These are phyloP conservation scores for Saturnispora serradocipensis DNA, from an alignment of 805 yeast genomes.

Conservation along the genomic window DNA sequence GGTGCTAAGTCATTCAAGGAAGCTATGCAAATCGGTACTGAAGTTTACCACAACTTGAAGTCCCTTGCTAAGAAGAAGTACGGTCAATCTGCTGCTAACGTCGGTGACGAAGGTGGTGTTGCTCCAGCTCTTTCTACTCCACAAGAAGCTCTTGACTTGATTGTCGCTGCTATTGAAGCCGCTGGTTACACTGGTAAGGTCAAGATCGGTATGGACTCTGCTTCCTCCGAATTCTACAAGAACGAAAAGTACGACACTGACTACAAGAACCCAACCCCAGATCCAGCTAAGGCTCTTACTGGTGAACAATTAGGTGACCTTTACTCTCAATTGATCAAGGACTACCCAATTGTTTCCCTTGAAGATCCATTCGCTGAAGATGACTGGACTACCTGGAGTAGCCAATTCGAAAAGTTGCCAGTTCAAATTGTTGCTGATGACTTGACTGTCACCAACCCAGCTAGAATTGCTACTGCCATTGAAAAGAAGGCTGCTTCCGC, in stretches of 20 bases:
- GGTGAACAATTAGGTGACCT: slow-evolving; percentile 81
- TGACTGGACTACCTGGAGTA: slow-evolving; percentile 98
- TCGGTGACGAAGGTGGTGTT: slow-evolving; percentile 99
- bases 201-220: slow-evolving; percentile 90
- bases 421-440: slow-evolving; percentile 96
- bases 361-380: slow-evolving; percentile 99
- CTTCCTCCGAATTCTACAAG: slow-evolving; percentile 95
- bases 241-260: slow-evolving; percentile 97
- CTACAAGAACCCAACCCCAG: slow-evolving; percentile 95
- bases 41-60: slow-evolving; percentile 96
- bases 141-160: slow-evolving; percentile 94
- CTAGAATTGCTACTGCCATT: slow-evolving; percentile 89
- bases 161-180: slow-evolving; percentile 75
- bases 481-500: slow-evolving; percentile 94
- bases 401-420: slow-evolving; percentile 67
- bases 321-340: slow-evolving; percentile 70
- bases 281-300: slow-evolving; percentile 81
- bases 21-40: slow-evolving; percentile 94
- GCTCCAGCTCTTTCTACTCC: slow-evolving; percentile 96
- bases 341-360: slow-evolving; percentile 95
- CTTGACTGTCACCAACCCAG: slow-evolving; percentile 97
- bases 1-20: slow-evolving; percentile 87
- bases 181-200: slow-evolving; percentile 96
- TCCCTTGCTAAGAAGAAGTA: slow-evolving; percentile 85
- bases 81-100: slow-evolving; percentile 99